Base-by-base conservation (phyloP, 2,329 filamentous ascomycete genomes). In the Beauveria rudraprayagi region DNA sequence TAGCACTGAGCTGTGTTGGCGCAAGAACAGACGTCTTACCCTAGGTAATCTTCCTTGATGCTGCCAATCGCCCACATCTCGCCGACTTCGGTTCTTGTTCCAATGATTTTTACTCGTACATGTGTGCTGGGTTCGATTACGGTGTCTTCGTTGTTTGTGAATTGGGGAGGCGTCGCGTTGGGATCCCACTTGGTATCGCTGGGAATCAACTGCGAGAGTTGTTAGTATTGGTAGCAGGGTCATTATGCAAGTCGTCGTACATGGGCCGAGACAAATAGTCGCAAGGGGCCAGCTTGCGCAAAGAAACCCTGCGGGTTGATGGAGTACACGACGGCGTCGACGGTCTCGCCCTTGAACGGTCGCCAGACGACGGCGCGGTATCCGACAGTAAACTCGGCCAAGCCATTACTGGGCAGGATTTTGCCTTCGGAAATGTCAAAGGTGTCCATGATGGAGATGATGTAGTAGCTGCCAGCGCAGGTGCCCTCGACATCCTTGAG, bases 351-450 rank as follows among this genome's bases (percentile, higher is more conserved):
- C 76, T 94, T 93, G 81, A 97, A 99, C 11, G 94, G 94, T 70
- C 93, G 86, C 93, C 93, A 99, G 62, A 99, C 91, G 63, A 99
- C 93, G 58, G 94, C 94, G 63, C 92, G 90, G 73, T 97, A 99
- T 69, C 90, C 87, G 53, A 99, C 92, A 0, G 90, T 96, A 72
- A 97, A 99, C 75, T 97, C 91, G 22, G 94, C 93, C 67, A 95
- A 83, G 10, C 92, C 94, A 64, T 89, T 96, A 9, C 93, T 91
- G 3, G 94, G 93, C 61, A 97, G 83, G 64, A 99, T 93, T 67
- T 91, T 88, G 14, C 92, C 92, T 71, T 96, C 92, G 17, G 91
- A 95, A 70, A 97, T 93, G 67, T 97, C 90, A 70, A 95, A 92
- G 54, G 92, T 90, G 75, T 97, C 92, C 85, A 99, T 93, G 70